Evolutionary conservation across 2,329 filamentous ascomycete genomes (phyloP), one percentile per base, ranked within the genome.

Genomic region (Phialophora macrospora): DNA sequence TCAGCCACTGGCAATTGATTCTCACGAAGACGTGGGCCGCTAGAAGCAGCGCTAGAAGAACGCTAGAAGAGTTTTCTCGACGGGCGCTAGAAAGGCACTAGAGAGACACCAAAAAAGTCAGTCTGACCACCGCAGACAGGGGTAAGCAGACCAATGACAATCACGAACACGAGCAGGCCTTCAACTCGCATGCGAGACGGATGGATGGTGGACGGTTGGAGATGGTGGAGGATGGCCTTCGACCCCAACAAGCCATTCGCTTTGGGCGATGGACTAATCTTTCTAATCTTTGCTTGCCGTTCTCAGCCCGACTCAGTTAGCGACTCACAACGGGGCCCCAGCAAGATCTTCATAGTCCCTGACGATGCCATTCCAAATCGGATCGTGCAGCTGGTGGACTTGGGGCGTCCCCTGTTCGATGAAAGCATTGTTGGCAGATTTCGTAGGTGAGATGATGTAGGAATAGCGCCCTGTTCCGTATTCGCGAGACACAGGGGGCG

Each of bases 21-120:
- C 34, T 14, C 20, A 28, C 4, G 38, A 26, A n/a, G 38, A 34
- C n/a, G 24, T 41, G 8, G 17, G 24, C 8, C 60, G 51, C 56
- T 60, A 60, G 56, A 32, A 60, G 38, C 38, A 3, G n/a, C 44
- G 56, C 49, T 55, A 62, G 60, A 62, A 62, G 24, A 1, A 22
- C 49, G 49, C 60, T 62, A 62, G 60, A 55, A 62, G 51, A 54
- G n/a, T 57, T 57, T 57, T 57, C 51, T 22, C 46, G 32, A 59
- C 48, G 20, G 56, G 6, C 46, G 44, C 56, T 59, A 34, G 56
- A 59, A 49, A 4, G n/a, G 28, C 56, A 20, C 38, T 34, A 48
- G 44, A 60, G 32, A 38, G 58, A 5, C 58, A 34, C 58, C 38
- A 60, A 51, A 20, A 60, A 52, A 52, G 46, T 60, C 58, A 60